A percentile compares a stretch with the other conserved stretches of the same genome.
These are phyloP conservation scores for Clonostachys rosea DNA, from an alignment of 2,329 filamentous ascomycete species.

Conservation along the genomic window DNA sequence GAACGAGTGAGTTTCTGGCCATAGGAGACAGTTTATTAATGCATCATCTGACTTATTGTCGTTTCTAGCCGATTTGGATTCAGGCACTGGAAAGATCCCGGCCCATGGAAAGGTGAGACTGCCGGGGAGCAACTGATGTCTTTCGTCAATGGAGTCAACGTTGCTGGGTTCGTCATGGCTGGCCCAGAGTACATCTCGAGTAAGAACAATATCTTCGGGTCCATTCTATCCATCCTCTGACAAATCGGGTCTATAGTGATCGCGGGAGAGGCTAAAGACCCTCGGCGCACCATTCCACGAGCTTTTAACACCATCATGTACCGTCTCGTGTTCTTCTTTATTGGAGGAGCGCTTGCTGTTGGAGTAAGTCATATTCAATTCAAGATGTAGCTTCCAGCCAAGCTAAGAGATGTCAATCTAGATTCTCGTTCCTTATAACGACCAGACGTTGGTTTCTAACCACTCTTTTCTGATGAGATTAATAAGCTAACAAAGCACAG, in stretches of 20 bases:
- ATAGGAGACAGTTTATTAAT: neutral
- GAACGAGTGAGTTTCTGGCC: neutral
- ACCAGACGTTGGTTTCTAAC: neutral
- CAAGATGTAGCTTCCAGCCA: neutral
- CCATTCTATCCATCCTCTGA: neutral
- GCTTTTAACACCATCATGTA: constrained; percentile 73
- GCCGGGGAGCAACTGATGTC: neutral
- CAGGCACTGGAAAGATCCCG: constrained; percentile 1
- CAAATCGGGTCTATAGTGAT: constrained; percentile 28
- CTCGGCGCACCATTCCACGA: neutral
- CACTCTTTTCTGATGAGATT: neutral
- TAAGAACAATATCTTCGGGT: neutral
- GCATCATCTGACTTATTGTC: neutral
- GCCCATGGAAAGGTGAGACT: neutral
- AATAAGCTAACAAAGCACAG: neutral
- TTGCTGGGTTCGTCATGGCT: constrained; percentile 14
- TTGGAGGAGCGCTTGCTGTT: constrained; percentile 58
- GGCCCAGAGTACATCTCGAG: constrained; percentile 55
- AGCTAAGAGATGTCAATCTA: neutral
- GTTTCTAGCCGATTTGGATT: constrained; percentile 1
- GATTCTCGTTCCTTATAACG: constrained; percentile 1
- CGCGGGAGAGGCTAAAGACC: constrained; percentile 53
- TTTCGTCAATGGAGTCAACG: constrained; percentile 1
- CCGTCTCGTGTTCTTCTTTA: constrained; percentile 63
- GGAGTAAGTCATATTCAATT: constrained; percentile 20